Evolutionary conservation across 2,329 filamentous ascomycete genomes (phyloP).

Genomic region (Juglanconis sp.): DNA sequence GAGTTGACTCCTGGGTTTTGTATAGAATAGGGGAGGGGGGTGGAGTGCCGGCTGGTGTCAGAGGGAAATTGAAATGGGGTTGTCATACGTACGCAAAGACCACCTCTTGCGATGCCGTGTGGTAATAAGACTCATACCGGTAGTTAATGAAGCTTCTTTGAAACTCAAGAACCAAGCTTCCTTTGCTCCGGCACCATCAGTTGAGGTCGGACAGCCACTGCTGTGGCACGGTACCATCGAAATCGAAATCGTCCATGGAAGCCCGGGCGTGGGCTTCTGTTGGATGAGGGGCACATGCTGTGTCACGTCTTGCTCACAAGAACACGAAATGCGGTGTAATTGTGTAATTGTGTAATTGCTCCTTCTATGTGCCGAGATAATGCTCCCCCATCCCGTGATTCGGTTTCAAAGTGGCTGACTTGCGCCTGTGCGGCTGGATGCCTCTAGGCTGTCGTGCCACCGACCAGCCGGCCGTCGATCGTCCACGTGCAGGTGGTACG

Average conservation of each 20-base stretch:
- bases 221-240: not conserved
- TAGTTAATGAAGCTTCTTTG: not conserved
- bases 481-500: not conserved
- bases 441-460: not conserved
- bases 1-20: not conserved
- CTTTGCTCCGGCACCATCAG: not conserved
- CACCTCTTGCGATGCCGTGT: not conserved
- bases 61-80: conserved; percentile 15
- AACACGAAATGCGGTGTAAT: not conserved
- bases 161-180: not conserved
- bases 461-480: not conserved
- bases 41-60: conserved; percentile 2
- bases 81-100: conserved; percentile 7
- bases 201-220: not conserved
- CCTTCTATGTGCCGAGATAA: not conserved
- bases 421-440: not conserved
- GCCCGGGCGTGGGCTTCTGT: not conserved
- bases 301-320: not conserved
- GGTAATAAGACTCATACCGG: not conserved
- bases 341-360: not conserved
- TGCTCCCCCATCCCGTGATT: not conserved
- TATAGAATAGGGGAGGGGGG: not conserved
- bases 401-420: not conserved
- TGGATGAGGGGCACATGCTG: not conserved
- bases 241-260: not conserved